Conservation (phyloP, 768 basidiomycete genomes). For the Boletus bicolor region DNA sequence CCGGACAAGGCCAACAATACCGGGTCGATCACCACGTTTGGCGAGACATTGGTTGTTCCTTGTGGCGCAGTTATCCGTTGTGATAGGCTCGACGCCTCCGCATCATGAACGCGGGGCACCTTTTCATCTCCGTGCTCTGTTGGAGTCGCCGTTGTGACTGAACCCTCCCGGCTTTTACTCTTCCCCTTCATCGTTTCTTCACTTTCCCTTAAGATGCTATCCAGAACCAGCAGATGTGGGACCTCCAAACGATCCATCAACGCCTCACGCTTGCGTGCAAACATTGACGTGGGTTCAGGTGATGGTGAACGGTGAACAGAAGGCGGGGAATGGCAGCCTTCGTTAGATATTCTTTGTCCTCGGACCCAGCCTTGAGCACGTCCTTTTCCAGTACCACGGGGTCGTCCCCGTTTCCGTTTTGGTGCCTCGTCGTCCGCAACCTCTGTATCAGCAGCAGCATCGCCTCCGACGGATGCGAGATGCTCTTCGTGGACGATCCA, state of each 20-base stretch:
- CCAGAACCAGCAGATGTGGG: constrained; percentile 33
- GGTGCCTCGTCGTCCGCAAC: background rate
- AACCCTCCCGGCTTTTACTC: constrained; percentile 12
- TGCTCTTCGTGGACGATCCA: constrained; percentile 18
- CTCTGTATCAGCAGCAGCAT: background rate
- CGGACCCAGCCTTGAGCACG: background rate
- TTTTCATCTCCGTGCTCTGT: constrained; percentile 6
- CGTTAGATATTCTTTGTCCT: background rate
- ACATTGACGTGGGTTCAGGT: background rate
- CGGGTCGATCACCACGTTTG: constrained; percentile 31
- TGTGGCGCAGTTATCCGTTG: background rate
- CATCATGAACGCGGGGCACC: background rate
- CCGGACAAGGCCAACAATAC: constrained; percentile 27
- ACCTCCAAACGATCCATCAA: constrained; percentile 29
- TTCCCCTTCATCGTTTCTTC: constrained; percentile 19
- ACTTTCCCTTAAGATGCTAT: constrained; percentile 33
- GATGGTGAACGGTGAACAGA: background rate
- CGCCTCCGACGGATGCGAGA: background rate
- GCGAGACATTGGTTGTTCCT: background rate
- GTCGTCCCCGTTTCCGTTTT: constrained; percentile 15
- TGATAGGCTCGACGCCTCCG: background rate
- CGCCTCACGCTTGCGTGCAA: constrained; percentile 21
- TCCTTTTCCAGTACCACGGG: background rate
- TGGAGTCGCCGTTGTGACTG: background rate
- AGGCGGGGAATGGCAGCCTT: background rate